These are phyloP conservation scores for Trametes gibbosa DNA, from an alignment of 768 basidiomycete genomes.

Conservation along the genomic window DNA sequence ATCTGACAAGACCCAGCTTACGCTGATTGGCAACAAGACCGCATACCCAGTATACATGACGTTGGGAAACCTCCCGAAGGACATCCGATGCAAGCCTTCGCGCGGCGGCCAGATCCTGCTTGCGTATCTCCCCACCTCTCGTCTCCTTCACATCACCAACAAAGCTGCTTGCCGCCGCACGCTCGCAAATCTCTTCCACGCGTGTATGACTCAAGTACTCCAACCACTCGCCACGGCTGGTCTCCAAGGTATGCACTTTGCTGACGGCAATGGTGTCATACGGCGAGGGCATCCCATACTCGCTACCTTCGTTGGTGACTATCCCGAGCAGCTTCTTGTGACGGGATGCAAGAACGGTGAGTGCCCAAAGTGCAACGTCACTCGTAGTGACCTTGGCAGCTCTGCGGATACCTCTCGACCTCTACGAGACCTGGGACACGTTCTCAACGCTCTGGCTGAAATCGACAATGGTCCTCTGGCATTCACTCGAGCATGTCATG, in stretches of 20 bases:
- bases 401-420: not conserved
- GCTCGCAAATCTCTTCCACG: slow-evolving; percentile 38
- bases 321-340: slow-evolving; percentile 23
- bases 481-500: slow-evolving; percentile 24
- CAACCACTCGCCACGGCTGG: slow-evolving; percentile 31
- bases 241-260: slow-evolving; percentile 29
- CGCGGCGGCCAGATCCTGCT: slow-evolving; percentile 19
- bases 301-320: slow-evolving; percentile 23
- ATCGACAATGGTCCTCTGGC: not conserved
- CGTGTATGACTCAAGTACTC: slow-evolving; percentile 31
- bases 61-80: slow-evolving; percentile 29
- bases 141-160: slow-evolving; percentile 14
- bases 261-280: slow-evolving; percentile 35
- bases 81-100: slow-evolving; percentile 19
- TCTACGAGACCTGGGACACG: not conserved
- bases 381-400: not conserved
- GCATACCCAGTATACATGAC: slow-evolving; percentile 32
- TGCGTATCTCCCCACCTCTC: slow-evolving; percentile 24
- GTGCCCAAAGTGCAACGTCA: slow-evolving; percentile 11
- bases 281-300: slow-evolving; percentile 34
- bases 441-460: not conserved
- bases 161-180: slow-evolving; percentile 23
- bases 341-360: slow-evolving; percentile 14
- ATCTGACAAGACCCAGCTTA: slow-evolving; percentile 27
- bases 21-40: slow-evolving; percentile 25